A percentile compares a stretch with the other conserved stretches of the same genome.
Evolutionary conservation across 106 monocot species (phyloP).

Genomic region (Dioscorea zingiberensis): DNA sequence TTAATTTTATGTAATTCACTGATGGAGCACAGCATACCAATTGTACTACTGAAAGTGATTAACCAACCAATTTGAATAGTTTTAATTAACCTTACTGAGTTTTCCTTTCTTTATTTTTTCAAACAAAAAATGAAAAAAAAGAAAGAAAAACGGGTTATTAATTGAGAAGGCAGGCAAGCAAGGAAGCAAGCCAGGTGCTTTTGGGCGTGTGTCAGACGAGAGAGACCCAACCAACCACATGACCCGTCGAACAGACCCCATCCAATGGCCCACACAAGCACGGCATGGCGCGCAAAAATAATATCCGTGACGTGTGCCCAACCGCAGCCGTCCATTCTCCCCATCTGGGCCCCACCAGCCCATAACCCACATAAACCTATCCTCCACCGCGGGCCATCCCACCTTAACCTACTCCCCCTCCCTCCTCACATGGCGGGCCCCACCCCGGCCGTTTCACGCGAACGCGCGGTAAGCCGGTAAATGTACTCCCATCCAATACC

Average conservation of each 20-base stretch:
- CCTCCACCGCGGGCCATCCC: not conserved
- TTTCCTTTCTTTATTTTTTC: no score
- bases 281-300: not conserved
- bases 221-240: not conserved
- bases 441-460: not conserved
- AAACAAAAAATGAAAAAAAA: not conserved
- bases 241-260: not conserved
- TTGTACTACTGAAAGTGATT: no score
- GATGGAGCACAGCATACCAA: no score
- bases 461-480: not conserved
- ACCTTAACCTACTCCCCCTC: not conserved
- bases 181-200: no score
- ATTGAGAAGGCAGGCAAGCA: not conserved
- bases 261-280: not conserved
- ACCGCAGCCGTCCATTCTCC: not conserved
- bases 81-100: no score
- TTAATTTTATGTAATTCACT: no score
- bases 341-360: not conserved
- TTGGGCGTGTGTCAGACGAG: not conserved
- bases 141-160: not conserved
- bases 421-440: conserved; percentile 1
- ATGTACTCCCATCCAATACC: not conserved
- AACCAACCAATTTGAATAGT: no score
- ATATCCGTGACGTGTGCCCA: not conserved
- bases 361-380: not conserved